A percentile compares a stretch with the other conserved stretches of the same genome.
These are phyloP conservation scores for Proliferodiscus dingleyae DNA, from an alignment of 2,329 filamentous ascomycete species.

Conservation along the genomic window DNA sequence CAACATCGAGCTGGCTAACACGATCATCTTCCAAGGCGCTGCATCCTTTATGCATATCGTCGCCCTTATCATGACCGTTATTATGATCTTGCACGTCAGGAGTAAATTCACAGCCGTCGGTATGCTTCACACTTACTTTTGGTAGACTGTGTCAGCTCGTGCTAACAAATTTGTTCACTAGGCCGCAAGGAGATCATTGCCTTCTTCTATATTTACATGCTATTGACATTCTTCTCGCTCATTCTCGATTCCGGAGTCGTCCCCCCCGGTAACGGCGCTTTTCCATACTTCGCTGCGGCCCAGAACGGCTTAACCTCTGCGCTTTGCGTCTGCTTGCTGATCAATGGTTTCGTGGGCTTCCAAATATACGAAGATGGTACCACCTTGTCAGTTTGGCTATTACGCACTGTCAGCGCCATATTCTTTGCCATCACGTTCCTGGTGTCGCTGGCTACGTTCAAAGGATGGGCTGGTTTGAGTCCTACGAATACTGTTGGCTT, in stretches of 20 bases:
- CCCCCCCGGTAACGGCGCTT: slow-evolving; percentile 72
- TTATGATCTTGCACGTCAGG: slow-evolving; percentile 95
- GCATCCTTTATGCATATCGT: slow-evolving; percentile 89
- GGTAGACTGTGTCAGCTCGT: slow-evolving; percentile 2
- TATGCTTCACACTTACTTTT: slow-evolving; percentile 41
- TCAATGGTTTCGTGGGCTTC: slow-evolving; percentile 98
- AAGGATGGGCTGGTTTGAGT: slow-evolving; percentile 78
- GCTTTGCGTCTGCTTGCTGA: slow-evolving; percentile 80
- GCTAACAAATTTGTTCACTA: slow-evolving; percentile 27
- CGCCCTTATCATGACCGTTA: slow-evolving; percentile 84
- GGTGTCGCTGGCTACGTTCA: slow-evolving; percentile 87
- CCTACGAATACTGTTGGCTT: slow-evolving; percentile 83
- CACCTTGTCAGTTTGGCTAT: slow-evolving; percentile 85
- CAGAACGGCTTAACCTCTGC: slow-evolving; percentile 84
- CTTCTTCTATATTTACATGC: slow-evolving; percentile 96
- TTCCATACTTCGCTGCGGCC: slow-evolving; percentile 85
- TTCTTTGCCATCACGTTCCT: slow-evolving; percentile 87
- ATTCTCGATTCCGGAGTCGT: slow-evolving; percentile 90
- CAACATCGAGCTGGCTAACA: slow-evolving; percentile 94
- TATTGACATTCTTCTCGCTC: slow-evolving; percentile 82
- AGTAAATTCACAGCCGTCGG: slow-evolving; percentile 98
- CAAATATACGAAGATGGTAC: slow-evolving; percentile 98
- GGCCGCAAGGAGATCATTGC: slow-evolving; percentile 67
- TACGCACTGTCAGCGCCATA: slow-evolving; percentile 69
- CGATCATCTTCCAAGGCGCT: slow-evolving; percentile 94